These are phyloP conservation scores for Litsea cubeba DNA, from an alignment of 164 flowering plant species.

Conservation along the genomic window DNA sequence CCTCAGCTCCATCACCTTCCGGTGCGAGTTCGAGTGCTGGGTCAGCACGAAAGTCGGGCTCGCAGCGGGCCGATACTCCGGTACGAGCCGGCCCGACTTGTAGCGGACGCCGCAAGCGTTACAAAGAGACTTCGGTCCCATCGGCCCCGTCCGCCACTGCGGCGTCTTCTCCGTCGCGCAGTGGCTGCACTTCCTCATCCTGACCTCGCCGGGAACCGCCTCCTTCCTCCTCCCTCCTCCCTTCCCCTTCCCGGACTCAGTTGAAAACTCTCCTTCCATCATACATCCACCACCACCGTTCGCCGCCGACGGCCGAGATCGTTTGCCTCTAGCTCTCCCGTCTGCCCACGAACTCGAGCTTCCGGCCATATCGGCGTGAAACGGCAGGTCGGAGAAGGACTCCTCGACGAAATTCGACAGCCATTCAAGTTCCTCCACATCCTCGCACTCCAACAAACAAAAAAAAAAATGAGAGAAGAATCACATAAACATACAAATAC, in stretches of 20 bases:
- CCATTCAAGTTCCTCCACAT: slow-evolving; percentile 64
- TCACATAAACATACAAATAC: not conserved
- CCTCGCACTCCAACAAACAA: slow-evolving; percentile 35
- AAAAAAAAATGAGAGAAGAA: not conserved
- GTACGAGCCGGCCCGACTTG: slow-evolving; percentile 67
- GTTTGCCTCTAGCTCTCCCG: slow-evolving; percentile 36
- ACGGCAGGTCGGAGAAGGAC: slow-evolving; percentile 36
- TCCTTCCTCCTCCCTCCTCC: not conserved
- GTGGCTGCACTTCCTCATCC: slow-evolving; percentile 47
- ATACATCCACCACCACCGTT: slow-evolving; percentile 14
- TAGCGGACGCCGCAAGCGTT: slow-evolving; percentile 65
- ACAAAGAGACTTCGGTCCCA: slow-evolving; percentile 63
- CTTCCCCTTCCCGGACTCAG: slow-evolving; percentile 3
- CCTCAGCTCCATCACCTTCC: slow-evolving; percentile 66
- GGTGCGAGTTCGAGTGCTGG: slow-evolving; percentile 64
- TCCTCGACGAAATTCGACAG: slow-evolving; percentile 64
- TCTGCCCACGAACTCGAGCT: slow-evolving; percentile 15
- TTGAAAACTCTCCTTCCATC: not conserved
- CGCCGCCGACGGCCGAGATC: slow-evolving; percentile 20
- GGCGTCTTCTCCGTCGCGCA: slow-evolving; percentile 69
- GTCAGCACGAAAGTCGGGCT: slow-evolving; percentile 60
- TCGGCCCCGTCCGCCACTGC: slow-evolving; percentile 68
- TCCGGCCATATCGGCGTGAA: slow-evolving; percentile 14
- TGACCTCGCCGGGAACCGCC: slow-evolving; percentile 11
- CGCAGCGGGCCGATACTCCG: slow-evolving; percentile 67